Conservation (phyloP, 2,329 filamentous ascomycete species). For the Aureobasidium mangrovei region DNA sequence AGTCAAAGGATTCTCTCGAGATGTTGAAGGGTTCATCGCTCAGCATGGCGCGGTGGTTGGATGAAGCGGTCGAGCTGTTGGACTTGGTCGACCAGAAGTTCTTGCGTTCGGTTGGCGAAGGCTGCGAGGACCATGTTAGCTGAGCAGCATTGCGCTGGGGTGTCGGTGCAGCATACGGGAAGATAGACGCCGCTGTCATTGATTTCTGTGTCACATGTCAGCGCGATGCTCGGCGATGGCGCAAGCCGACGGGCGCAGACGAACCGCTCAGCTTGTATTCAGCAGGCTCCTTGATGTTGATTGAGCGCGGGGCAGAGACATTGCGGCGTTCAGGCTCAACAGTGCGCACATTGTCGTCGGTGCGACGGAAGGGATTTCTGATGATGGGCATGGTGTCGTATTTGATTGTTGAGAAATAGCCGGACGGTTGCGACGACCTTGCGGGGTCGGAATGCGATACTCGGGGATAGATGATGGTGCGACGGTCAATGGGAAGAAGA, state of each 20-base stretch:
- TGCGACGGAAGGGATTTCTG: slow-evolving; percentile 31
- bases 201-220: slow-evolving; percentile 55
- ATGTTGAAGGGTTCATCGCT: slow-evolving; percentile 90
- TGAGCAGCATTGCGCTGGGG: not conserved
- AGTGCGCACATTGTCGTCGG: slow-evolving; percentile 29
- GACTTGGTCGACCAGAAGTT: slow-evolving; percentile 59
- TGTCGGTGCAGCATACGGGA: slow-evolving; percentile 49
- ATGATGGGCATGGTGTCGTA: slow-evolving; percentile 28
- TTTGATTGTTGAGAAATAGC: slow-evolving; percentile 5
- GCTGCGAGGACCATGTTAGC: slow-evolving; percentile 41
- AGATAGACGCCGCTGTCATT: slow-evolving; percentile 93
- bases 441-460: not conserved
- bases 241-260: slow-evolving; percentile 17
- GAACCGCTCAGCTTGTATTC: slow-evolving; percentile 47
- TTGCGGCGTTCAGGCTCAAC: slow-evolving; percentile 20
- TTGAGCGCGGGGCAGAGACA: slow-evolving; percentile 27
- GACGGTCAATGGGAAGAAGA: not conserved
- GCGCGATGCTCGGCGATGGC: slow-evolving; percentile 13
- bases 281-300: slow-evolving; percentile 37
- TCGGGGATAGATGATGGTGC: not conserved
- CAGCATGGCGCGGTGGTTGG: slow-evolving; percentile 55
- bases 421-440: not conserved
- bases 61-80: slow-evolving; percentile 44
- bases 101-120: slow-evolving; percentile 82
- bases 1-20: slow-evolving; percentile 93